Evolutionary conservation across 176 grass and related monocot genomes (phyloP).

Genomic region (Aegilops bicornis): DNA sequence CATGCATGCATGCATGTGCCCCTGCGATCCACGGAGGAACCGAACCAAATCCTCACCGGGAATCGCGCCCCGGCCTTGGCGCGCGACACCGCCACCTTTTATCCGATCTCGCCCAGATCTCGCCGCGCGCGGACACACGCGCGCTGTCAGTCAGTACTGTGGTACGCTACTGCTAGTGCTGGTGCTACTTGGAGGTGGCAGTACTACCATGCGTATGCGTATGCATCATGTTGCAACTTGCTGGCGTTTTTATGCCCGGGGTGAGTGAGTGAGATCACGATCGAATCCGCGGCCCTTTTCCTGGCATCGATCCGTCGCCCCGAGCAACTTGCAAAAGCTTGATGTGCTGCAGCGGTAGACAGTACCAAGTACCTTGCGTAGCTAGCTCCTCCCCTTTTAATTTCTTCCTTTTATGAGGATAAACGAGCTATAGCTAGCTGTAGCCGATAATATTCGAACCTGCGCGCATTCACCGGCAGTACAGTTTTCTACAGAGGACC

Average conservation of each 20-base stretch:
- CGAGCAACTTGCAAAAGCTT: conserved; percentile 26
- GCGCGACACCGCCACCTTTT: conserved; percentile 20
- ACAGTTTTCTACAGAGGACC: no score
- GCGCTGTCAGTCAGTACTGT: background rate
- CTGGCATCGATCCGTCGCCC: background rate
- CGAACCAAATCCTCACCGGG: conserved; percentile 41
- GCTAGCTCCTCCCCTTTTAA: background rate
- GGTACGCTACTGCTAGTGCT: background rate
- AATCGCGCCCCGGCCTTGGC: background rate
- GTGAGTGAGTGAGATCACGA: background rate
- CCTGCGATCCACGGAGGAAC: conserved; percentile 23
- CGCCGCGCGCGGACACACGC: background rate
- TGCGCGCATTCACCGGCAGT: no score
- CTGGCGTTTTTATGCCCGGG: background rate
- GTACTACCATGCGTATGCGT: background rate
- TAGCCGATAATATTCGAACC: background rate
- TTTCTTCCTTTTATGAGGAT: background rate
- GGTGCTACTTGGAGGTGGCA: background rate
- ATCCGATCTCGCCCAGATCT: conserved; percentile 44
- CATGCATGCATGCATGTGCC: conserved; percentile 28
- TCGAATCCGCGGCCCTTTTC: background rate
- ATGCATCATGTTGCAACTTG: background rate
- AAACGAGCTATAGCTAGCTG: background rate
- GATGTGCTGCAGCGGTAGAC: background rate
- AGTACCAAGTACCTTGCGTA: conserved; percentile 19